Conservation (phyloP, 805 yeast genomes). For the Yarrowia phangngaensis region DNA sequence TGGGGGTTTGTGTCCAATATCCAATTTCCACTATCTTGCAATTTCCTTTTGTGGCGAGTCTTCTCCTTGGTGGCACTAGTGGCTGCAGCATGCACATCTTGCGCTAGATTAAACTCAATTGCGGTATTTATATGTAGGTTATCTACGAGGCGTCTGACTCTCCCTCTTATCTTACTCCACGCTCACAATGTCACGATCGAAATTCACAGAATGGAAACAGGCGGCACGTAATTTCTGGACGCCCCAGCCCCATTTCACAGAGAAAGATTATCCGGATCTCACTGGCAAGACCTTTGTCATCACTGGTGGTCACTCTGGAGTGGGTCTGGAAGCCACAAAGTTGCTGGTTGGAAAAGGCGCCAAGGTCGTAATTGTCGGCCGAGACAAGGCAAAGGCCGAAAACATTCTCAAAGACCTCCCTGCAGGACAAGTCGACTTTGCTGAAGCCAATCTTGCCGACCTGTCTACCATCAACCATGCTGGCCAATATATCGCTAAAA, state of each 20-base stretch:
- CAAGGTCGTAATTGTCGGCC: slow-evolving; percentile 41
- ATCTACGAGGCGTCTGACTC: too few species aligned
- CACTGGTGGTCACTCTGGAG: slow-evolving; percentile 41
- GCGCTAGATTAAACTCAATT: slow-evolving; percentile 11
- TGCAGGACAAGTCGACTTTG: slow-evolving; percentile 32
- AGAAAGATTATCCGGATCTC: slow-evolving; percentile 39
- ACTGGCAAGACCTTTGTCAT: slow-evolving; percentile 38
- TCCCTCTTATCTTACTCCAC: background rate
- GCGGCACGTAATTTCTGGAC: slow-evolving; percentile 8
- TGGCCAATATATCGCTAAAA: slow-evolving; percentile 35
- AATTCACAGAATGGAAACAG: slow-evolving; percentile 18
- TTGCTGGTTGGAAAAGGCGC: slow-evolving; percentile 40
- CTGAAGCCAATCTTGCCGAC: slow-evolving; percentile 38
- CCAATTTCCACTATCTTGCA: too few species aligned
- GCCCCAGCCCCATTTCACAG: slow-evolving; percentile 30
- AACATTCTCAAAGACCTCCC: slow-evolving; percentile 37
- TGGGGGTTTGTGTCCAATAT: too few species aligned
- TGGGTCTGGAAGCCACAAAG: slow-evolving; percentile 40
- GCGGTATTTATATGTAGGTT: too few species aligned
- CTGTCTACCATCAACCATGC: slow-evolving; percentile 44
- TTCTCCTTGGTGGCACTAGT: too few species aligned
- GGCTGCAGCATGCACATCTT: too few species aligned
- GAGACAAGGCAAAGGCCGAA: slow-evolving; percentile 40
- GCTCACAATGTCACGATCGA: slow-evolving; percentile 2
- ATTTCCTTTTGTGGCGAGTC: too few species aligned